Evolutionary conservation across 306 rosid species (phyloP), one percentile per base, ranked within the genome.

Genomic region (Cucurbita maxima): DNA sequence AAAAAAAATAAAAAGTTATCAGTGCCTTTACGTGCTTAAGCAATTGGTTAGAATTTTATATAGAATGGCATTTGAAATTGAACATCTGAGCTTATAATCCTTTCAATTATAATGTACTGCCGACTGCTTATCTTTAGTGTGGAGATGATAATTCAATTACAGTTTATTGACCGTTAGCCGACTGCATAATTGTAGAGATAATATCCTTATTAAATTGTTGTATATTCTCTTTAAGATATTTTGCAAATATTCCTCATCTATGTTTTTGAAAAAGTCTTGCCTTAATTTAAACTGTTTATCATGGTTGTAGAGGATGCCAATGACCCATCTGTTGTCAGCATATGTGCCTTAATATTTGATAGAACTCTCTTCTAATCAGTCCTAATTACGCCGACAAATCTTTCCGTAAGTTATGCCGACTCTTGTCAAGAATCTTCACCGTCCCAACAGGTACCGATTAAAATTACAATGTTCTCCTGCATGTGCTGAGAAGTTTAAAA

Each of bases 291-390:
- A 72, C 71, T 58, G 58, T 61, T 83, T 72, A 74, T 73, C 66
- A 50, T 82, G 30, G 69, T 79, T 86, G 75, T 77, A 94, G 98
- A 83, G 75, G 81, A 75, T 59, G 61, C 79, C 13, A 71, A 74
- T 48, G 97, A 90, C 70, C 87, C 76, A 11, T 84, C 95, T 16
- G 83, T 82, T 38, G 84, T 91, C 41, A 85, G 89, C 85, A 87
- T 90, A 72, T 89, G 98, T 34, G 47, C 96, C 2, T 80, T 94
- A 78, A 71, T 90, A 72, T 86, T 89, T 83, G 97, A 94, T 76
- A 93, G 77, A 82, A 81, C 72, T 86, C 90, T 77, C 96, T 93
- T 76, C 69, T 86, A 51, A 75, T 48, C 59, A 76, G 77, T 82
- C 86, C 94, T 0, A 66, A 75, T 86, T 87, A 90, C 70, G 77